Evolutionary conservation across 306 rosid genomes (phyloP).

Genomic region (Vigna mungo): DNA sequence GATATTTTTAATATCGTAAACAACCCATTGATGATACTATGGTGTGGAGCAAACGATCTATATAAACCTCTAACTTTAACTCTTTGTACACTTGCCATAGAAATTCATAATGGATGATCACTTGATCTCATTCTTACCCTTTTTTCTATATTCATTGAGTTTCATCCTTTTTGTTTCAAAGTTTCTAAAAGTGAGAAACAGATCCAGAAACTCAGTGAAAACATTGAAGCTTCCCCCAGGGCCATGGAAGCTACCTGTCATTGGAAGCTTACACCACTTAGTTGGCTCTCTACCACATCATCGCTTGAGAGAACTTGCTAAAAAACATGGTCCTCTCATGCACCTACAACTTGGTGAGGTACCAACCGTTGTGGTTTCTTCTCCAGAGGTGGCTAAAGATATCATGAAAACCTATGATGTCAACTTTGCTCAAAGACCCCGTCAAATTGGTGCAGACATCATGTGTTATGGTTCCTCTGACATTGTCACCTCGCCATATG

Average conservation of each 20-base stretch:
- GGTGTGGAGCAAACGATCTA: too few relatives aligned
- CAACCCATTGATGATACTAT: too few relatives aligned
- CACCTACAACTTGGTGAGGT: constrained; percentile 36
- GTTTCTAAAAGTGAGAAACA: background rate
- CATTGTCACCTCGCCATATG: too few relatives aligned
- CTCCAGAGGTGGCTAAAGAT: constrained; percentile 47
- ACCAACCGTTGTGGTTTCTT: constrained; percentile 37
- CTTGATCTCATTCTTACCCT: constrained; percentile 3
- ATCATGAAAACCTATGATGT: constrained; percentile 43
- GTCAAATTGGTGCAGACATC: constrained; percentile 4
- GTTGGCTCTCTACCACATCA: constrained; percentile 1
- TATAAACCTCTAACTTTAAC: too few relatives aligned
- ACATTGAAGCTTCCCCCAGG: constrained; percentile 22
- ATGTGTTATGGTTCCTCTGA: background rate
- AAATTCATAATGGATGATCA: constrained; percentile 12
- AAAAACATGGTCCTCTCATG: constrained; percentile 46
- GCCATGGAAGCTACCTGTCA: constrained; percentile 41
- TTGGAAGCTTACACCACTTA: constrained; percentile 42
- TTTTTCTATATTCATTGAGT: background rate
- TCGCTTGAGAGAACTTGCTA: constrained; percentile 3
- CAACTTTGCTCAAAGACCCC: constrained; percentile 26
- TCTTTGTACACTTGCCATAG: background rate
- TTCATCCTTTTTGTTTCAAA: constrained; percentile 4
- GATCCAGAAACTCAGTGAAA: background rate
- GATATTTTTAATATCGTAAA: too few relatives aligned